A percentile compares a stretch with the other conserved stretches of the same genome.
phyloP scores from a whole-genome alignment of 75 land plant species.

The Picea sitchensis region DNA sequence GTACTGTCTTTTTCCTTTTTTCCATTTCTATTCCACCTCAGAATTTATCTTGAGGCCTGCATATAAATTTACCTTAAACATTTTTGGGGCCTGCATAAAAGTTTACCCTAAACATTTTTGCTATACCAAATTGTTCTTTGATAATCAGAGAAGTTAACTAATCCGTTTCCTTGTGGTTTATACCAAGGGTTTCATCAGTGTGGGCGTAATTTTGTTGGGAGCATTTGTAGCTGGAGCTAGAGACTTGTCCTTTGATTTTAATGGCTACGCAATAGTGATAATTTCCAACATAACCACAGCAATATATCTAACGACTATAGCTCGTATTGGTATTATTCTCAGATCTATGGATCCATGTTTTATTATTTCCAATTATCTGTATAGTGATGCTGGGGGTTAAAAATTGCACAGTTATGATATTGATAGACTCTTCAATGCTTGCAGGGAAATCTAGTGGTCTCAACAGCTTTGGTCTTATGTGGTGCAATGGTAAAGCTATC shows the following conservation, averaged over 20 bases:
- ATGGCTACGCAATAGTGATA: constrained; percentile 80
- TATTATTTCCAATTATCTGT: background rate
- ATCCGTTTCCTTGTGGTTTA: constrained; percentile 9
- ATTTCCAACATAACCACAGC: constrained; percentile 89
- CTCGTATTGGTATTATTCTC: constrained; percentile 74
- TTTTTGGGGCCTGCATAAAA: background rate
- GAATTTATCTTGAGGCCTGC: background rate
- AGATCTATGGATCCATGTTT: background rate
- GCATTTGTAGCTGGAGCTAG: constrained; percentile 95
- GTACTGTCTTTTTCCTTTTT: constrained; percentile 25
- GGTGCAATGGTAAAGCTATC: constrained; percentile 83
- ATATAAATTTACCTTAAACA: background rate
- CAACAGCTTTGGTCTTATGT: constrained; percentile 99
- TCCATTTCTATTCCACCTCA: background rate
- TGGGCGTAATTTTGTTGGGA: constrained; percentile 86
- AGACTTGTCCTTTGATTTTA: constrained; percentile 84
- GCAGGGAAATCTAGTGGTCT: constrained; percentile 97
- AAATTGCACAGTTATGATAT: background rate
- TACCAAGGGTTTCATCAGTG: constrained; percentile 54
- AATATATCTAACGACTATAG: constrained; percentile 86
- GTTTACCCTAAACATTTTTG: background rate
- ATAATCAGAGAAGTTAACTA: constrained; percentile 9
- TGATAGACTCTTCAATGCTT: constrained; percentile 2
- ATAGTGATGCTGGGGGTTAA: background rate
- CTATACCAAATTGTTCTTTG: background rate